These are phyloP conservation scores for Cladophialophora immunda DNA, from an alignment of 2,329 filamentous ascomycete species.

Conservation along the genomic window DNA sequence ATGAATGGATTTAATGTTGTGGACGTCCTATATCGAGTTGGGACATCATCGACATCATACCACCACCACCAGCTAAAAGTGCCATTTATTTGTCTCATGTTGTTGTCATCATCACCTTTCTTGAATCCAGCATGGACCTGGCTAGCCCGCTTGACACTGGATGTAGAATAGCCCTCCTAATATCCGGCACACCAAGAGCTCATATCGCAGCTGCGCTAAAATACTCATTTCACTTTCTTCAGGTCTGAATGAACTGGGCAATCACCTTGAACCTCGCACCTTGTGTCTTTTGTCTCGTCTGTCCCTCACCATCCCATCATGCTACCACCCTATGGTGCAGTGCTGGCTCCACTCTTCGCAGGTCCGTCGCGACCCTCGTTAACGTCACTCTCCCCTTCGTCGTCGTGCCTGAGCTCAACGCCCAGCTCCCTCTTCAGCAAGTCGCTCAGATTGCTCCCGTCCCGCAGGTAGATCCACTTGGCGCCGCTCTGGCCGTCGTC, in stretches of 20 bases:
- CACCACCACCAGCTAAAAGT: background rate
- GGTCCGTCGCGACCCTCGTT: slow-evolving; percentile 30
- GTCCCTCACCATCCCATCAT: slow-evolving; percentile 5
- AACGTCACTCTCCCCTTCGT: slow-evolving; percentile 24
- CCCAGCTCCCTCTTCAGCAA: slow-evolving; percentile 80
- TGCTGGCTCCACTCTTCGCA: slow-evolving; percentile 22
- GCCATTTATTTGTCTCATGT: slow-evolving; percentile 1
- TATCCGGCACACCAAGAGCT: background rate
- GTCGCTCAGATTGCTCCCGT: slow-evolving; percentile 77
- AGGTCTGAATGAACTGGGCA: background rate
- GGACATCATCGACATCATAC: background rate
- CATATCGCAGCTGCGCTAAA: background rate
- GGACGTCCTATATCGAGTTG: background rate
- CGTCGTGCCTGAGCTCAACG: slow-evolving; percentile 63
- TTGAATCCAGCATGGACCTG: background rate
- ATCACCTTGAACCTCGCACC: background rate
- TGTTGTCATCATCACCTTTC: background rate
- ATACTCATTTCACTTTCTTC: background rate
- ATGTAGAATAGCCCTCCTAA: background rate
- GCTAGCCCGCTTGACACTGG: background rate
- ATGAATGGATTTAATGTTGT: background rate
- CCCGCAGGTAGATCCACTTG: slow-evolving; percentile 87
- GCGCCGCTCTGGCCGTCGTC: slow-evolving; percentile 56
- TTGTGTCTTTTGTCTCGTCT: background rate
- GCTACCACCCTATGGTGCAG: slow-evolving; percentile 10